A percentile compares a stretch with the other conserved stretches of the same genome.
phyloP scores from a whole-genome alignment of 345 rosid genomes.

The Excoecaria agallocha region DNA sequence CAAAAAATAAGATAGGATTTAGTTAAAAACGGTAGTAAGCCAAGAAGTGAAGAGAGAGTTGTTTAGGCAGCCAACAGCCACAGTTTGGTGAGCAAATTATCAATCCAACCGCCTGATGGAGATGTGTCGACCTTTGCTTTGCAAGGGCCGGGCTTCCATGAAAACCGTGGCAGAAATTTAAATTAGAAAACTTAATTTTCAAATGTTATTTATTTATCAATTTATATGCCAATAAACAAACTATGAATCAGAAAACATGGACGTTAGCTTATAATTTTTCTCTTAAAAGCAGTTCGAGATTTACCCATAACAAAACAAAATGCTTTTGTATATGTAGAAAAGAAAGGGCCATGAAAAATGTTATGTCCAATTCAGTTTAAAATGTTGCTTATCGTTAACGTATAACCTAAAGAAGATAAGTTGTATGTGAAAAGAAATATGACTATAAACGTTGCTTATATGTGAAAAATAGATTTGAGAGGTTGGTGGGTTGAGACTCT shows the following conservation, averaged over 20 bases:
- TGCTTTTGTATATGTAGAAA: too few relatives aligned
- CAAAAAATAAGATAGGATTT: too few relatives aligned
- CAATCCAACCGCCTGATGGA: constrained; percentile 6
- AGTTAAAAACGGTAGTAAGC: too few relatives aligned
- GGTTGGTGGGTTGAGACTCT: background rate
- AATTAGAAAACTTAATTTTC: too few relatives aligned
- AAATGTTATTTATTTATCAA: too few relatives aligned
- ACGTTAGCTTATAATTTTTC: too few relatives aligned
- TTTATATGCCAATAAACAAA: background rate
- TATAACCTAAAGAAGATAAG: background rate
- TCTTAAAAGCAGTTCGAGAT: too few relatives aligned
- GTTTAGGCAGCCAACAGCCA: background rate
- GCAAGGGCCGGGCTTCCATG: background rate
- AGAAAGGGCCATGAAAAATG: too few relatives aligned
- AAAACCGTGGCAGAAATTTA: background rate
- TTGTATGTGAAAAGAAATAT: background rate
- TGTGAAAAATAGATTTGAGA: background rate
- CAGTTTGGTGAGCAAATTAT: background rate
- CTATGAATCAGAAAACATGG: background rate
- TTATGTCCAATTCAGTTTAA: too few relatives aligned
- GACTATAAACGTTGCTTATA: background rate
- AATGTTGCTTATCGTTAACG: too few relatives aligned
- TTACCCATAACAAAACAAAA: too few relatives aligned
- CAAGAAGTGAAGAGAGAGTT: background rate
- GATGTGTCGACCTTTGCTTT: background rate